Base-by-base conservation (phyloP, 495 filamentous ascomycete species). In the Parachaetomium inaequale region DNA sequence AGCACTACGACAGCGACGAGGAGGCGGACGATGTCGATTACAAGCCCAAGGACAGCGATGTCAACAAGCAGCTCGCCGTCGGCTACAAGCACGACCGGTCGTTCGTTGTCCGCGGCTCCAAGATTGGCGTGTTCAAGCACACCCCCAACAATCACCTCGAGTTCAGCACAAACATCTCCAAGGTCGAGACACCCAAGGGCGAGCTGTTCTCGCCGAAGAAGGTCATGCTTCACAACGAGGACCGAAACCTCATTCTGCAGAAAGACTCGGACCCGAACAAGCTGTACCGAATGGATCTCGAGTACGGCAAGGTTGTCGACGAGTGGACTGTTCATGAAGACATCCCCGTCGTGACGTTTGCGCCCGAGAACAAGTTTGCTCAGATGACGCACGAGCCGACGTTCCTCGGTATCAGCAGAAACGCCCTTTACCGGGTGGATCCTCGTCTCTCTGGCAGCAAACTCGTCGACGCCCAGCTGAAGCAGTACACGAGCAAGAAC, bases 301-400 rank as follows among this genome's bases (percentile, higher is more conserved):
- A 98, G 68, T 95, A 94, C 69, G 94, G 94, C 58, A 98, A 96
- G 79, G 90, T 98, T n/a, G 91, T 98, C 2, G 95, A 98, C 70
- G 95, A 98, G 74, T 98, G 94, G 94, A 97, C 96, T 66, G 84
- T 98, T n/a, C 93, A 98, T 68, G 93, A 98, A 59, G 91, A 98
- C 76, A 97, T 98, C 59, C 84, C 88, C 0, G 91, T 98, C 55
- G 85, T 88, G 21, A 91, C 87, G 7, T 96, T 98, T 75, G 91
- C 87, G 5, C 94, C 95, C 4, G 93, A 96, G 70, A 96, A 85
- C 86, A 98, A 98, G 85, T 98, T 96, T 68, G 85, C 94, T 4
- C 95, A 98, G 81, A 96, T 96, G 92, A 96, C 92, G 2, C 85
- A 86, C 58, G 92, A 96, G 68, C 91, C 96, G 65, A 92, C 94